A percentile compares a stretch with the other conserved stretches of the same genome.
These are phyloP conservation scores for Marchantia paleacea DNA, from an alignment of 225 moss, liverwort and hornwort genomes.

Conservation along the genomic window DNA sequence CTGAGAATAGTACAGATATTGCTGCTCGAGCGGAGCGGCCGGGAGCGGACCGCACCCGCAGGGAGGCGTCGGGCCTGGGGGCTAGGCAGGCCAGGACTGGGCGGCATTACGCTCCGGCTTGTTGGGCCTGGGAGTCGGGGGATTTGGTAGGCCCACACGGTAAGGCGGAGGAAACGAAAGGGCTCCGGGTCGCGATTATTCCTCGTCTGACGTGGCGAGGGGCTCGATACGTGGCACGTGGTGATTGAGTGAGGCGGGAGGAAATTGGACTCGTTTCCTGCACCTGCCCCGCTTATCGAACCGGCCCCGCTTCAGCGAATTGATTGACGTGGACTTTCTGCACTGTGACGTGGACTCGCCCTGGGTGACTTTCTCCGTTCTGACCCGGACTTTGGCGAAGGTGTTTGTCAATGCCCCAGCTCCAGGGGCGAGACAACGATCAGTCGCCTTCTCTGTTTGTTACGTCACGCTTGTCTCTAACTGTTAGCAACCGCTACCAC, in stretches of 20 bases:
- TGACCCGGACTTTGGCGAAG: neutral
- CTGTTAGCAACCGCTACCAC: too few species aligned
- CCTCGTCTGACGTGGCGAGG: neutral
- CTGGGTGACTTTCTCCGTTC: neutral
- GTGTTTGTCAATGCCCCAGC: neutral
- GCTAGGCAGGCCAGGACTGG: neutral
- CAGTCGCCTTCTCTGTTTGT: neutral
- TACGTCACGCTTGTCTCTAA: too few species aligned
- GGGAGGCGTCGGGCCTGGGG: neutral
- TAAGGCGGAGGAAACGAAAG: neutral
- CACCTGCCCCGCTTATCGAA: neutral
- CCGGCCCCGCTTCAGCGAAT: neutral
- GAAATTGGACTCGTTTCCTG: neutral
- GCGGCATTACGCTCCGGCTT: neutral
- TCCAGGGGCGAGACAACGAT: neutral
- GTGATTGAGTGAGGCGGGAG: neutral
- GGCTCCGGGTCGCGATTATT: neutral
- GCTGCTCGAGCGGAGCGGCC: too few species aligned
- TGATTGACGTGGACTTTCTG: slow-evolving; percentile 6
- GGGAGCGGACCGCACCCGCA: neutral
- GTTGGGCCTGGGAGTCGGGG: neutral
- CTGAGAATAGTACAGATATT: too few species aligned
- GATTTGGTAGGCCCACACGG: slow-evolving; percentile 1
- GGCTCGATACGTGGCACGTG: neutral
- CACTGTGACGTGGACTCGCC: neutral